These are phyloP conservation scores for Beauveria australis DNA, from an alignment of 2,329 filamentous ascomycete genomes.

Conservation along the genomic window DNA sequence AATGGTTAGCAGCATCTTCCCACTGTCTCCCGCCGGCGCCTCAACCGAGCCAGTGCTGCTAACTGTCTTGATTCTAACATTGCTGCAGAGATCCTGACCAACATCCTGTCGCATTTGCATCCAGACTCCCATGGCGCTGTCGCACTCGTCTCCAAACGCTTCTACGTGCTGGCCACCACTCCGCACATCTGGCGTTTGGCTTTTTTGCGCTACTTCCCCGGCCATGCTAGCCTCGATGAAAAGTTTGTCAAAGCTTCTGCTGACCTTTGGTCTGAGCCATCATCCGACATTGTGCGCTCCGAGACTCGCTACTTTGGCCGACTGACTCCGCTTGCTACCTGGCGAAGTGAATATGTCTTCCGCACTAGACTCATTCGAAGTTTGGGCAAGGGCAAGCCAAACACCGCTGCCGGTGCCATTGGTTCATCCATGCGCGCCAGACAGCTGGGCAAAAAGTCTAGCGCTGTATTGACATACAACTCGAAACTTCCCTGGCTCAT, in stretches of 20 bases:
- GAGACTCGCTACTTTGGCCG: slow-evolving; percentile 75
- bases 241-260: slow-evolving; percentile 26
- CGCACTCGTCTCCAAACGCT: slow-evolving; percentile 78
- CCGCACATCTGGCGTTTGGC: slow-evolving; percentile 91
- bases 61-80: not conserved
- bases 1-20: slow-evolving; percentile 57
- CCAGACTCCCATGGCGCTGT: slow-evolving; percentile 76
- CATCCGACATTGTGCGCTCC: slow-evolving; percentile 51
- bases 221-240: slow-evolving; percentile 40
- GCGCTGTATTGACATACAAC: slow-evolving; percentile 75
- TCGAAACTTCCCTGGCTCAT: slow-evolving; percentile 74
- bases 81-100: slow-evolving; percentile 74
- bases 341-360: slow-evolving; percentile 91
- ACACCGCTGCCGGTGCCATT: slow-evolving; percentile 42
- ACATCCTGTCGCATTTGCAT: slow-evolving; percentile 82
- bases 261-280: slow-evolving; percentile 35
- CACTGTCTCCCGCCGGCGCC: not conserved
- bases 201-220: slow-evolving; percentile 85
- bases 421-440: slow-evolving; percentile 43
- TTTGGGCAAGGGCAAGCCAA: slow-evolving; percentile 72
- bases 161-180: slow-evolving; percentile 79
- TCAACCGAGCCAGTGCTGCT: not conserved
- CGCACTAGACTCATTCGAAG: slow-evolving; percentile 78
- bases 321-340: slow-evolving; percentile 76
- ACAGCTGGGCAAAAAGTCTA: slow-evolving; percentile 54